A percentile compares a stretch with the other conserved stretches of the same genome.
Evolutionary conservation across 495 filamentous ascomycete genomes (phyloP).

Genomic region (Aspergillus sparsus): DNA sequence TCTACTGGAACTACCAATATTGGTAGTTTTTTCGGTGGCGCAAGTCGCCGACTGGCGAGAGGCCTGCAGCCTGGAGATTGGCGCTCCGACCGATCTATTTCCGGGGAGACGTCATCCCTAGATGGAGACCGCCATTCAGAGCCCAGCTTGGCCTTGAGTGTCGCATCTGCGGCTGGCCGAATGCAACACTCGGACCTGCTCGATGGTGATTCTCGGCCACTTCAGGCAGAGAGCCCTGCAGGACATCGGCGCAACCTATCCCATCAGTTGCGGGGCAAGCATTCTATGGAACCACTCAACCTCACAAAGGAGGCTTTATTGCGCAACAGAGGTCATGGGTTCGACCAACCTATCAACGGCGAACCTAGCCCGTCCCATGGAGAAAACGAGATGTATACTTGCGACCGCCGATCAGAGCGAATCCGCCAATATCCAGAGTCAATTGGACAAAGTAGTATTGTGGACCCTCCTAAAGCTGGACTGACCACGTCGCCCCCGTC

Average conservation of each 20-base stretch:
- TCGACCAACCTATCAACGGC: conserved; percentile 34
- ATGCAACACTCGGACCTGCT: conserved; percentile 53
- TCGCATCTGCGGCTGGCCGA: conserved; percentile 62
- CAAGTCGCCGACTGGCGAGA: conserved; percentile 52
- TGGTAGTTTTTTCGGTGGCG: conserved; percentile 59
- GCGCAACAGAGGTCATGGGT: conserved; percentile 35
- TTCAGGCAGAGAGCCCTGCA: conserved; percentile 21
- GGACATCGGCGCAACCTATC: conserved; percentile 43
- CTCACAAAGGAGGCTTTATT: conserved; percentile 45
- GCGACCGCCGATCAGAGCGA: conserved; percentile 30
- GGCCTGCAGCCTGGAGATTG: conserved; percentile 51
- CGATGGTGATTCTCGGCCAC: conserved; percentile 28
- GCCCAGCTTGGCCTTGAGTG: conserved; percentile 62
- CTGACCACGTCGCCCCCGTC: conserved; percentile 57
- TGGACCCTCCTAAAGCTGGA: conserved; percentile 49
- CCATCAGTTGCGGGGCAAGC: conserved; percentile 38
- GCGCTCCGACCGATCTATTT: conserved; percentile 51
- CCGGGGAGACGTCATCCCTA: conserved; percentile 57
- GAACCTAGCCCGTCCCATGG: conserved; percentile 22
- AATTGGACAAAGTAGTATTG: conserved; percentile 37
- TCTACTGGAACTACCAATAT: conserved; percentile 49
- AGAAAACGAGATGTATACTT: conserved; percentile 33
- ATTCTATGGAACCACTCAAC: conserved; percentile 48
- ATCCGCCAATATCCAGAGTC: conserved; percentile 52
- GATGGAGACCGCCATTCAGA: conserved; percentile 64